Conservation (phyloP, 1,139 yeast genomes). For the Pichia sp. region DNA sequence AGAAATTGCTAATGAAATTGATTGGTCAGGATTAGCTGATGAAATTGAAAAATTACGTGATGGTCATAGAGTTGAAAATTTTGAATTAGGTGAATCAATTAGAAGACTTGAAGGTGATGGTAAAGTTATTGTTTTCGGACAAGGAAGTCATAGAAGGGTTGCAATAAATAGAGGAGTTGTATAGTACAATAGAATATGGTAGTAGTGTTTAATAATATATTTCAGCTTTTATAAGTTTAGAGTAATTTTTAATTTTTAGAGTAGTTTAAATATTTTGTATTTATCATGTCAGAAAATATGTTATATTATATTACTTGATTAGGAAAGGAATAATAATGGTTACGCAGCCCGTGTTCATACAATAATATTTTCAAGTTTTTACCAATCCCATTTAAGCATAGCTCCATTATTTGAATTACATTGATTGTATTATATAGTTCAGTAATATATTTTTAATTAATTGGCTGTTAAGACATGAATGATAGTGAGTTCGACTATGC, state of each 20-base stretch:
- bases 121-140: constrained; percentile 64
- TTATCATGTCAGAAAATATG: too few species aligned
- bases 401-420: background rate
- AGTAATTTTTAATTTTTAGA: too few species aligned
- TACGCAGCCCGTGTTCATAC: constrained; percentile 5
- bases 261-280: too few species aligned
- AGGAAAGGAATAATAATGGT: background rate
- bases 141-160: constrained; percentile 63
- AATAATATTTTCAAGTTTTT: background rate
- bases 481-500: too few species aligned
- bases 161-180: constrained; percentile 30
- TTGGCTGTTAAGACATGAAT: too few species aligned
- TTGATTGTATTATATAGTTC: too few species aligned
- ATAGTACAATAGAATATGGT: background rate
- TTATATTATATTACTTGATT: background rate
- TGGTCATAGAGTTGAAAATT: constrained; percentile 57
- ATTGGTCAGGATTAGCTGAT: constrained; percentile 56
- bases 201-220: background rate
- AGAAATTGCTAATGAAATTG: constrained; percentile 38
- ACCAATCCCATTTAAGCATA: background rate
- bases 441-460: too few species aligned
- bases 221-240: too few species aligned
- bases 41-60: constrained; percentile 42
- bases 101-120: constrained; percentile 73
- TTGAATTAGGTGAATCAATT: constrained; percentile 63